Evolutionary conservation across 306 rosid genomes (phyloP).

Genomic region (Inga oerstediana): DNA sequence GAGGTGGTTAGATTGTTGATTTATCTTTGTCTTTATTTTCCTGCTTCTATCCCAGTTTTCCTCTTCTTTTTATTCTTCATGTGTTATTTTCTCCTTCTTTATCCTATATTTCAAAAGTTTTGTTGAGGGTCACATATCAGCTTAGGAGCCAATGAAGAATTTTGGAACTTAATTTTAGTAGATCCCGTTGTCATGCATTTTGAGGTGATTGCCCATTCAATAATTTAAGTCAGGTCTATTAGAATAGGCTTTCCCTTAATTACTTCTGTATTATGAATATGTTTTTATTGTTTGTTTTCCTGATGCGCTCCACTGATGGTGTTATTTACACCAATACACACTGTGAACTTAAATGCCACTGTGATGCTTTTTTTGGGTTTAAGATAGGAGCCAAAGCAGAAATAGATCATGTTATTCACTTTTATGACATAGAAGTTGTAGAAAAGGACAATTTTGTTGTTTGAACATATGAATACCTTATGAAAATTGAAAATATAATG

Average conservation of each 20-base stretch:
- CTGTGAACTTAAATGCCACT: background rate
- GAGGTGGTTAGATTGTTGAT: conserved; percentile 11
- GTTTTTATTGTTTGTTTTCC: background rate
- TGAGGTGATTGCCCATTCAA: background rate
- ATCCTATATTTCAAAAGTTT: background rate
- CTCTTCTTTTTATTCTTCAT: background rate
- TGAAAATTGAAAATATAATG: background rate
- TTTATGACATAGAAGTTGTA: background rate
- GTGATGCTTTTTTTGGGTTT: background rate
- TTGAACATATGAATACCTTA: background rate
- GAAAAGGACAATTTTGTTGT: background rate
- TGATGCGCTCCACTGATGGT: background rate
- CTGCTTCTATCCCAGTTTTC: background rate
- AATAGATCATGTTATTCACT: background rate
- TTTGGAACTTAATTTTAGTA: background rate
- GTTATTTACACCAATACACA: background rate
- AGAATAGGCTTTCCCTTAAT: background rate
- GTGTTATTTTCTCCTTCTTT: background rate
- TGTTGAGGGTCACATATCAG: background rate
- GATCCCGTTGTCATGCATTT: background rate
- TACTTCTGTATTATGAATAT: background rate
- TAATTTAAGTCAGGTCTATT: background rate
- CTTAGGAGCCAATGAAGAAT: background rate
- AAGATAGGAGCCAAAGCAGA: background rate
- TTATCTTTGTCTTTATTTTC: background rate